Conservation (phyloP, 768 basidiomycete species). For the Termitomyces sp. region DNA sequence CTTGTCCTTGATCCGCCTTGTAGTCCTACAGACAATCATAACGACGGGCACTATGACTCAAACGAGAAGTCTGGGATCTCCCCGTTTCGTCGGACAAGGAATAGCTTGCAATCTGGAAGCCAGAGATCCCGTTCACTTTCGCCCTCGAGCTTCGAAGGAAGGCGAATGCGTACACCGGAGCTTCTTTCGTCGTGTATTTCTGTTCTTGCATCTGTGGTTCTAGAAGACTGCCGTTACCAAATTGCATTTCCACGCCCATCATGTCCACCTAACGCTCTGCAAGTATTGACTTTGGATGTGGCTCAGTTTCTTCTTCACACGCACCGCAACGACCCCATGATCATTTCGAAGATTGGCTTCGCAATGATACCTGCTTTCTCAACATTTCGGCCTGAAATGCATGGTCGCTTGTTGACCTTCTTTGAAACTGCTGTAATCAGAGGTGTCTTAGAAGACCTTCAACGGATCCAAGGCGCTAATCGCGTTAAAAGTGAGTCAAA, state of each 20-base stretch:
- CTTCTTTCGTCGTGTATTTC: conserved; percentile 56
- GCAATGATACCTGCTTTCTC: conserved; percentile 72
- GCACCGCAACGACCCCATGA: conserved; percentile 43
- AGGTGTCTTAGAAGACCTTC: conserved; percentile 44
- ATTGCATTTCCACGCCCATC: conserved; percentile 52
- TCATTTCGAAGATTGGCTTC: conserved; percentile 56
- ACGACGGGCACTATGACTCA: conserved; percentile 12
- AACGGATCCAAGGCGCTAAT: conserved; percentile 24
- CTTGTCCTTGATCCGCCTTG: not conserved
- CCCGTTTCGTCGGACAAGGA: conserved; percentile 40
- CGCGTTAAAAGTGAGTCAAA: conserved; percentile 7
- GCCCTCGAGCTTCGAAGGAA: conserved; percentile 34
- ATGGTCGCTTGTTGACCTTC: conserved; percentile 56
- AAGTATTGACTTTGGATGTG: conserved; percentile 64
- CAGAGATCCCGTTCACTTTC: conserved; percentile 52
- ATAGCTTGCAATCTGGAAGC: conserved; percentile 34
- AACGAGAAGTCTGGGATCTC: conserved; percentile 26
- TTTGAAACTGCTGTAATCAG: conserved; percentile 60
- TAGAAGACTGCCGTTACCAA: conserved; percentile 69
- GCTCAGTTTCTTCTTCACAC: conserved; percentile 58
- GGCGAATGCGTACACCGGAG: conserved; percentile 35
- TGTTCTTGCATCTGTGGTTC: conserved; percentile 56
- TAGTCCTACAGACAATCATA: conserved; percentile 10
- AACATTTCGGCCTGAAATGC: conserved; percentile 61
- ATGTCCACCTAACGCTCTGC: conserved; percentile 72